Base-by-base conservation (phyloP, 306 rosid genomes). In the Inga leiocalycina region DNA sequence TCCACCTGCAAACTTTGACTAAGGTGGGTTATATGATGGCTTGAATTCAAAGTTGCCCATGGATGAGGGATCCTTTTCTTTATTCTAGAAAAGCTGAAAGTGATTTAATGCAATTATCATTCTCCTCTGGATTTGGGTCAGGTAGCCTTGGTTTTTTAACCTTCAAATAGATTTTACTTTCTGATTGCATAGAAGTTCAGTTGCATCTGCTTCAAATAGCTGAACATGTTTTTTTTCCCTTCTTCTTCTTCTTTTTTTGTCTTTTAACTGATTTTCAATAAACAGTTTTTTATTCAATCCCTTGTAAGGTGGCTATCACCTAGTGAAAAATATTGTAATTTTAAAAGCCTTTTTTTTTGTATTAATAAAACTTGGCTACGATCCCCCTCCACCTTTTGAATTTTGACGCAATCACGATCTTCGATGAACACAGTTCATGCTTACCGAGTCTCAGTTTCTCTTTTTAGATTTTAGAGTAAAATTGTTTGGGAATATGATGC, bases 1-100 rank as follows among this genome's bases (percentile, higher is more conserved):
- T 92, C 86, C 98, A 95, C 87, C 85, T 95, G 84, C 91, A 86
- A 87, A 93, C 98, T n/a, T 82, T 95, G 86, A 92, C 93, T 27
- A 95, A 93, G 95, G 98, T 92, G 82, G 52, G 88, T 77, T 81
- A 70, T 83, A n/a, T 80, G 73, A 76, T 70, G 73, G 76, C 81
- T 78, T 80, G 72, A 62, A 56, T 67, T 76, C 68, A 5, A 45
- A 56, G 76, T 85, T 74, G 5, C 69, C 30, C 56, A 37, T 39
- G 7, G 41, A 49, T 76, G 27, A 16, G 44, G 13, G 0, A 1
- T 49, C 52, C 66, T 82, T 66, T 3, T 61, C 14, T 39, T 78
- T 66, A 27, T 65, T 74, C 69, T 72, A 15, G 15, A n/a, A 17
- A 24, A 61, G 43, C 20, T 13, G 1, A 49, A 45, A 74, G 22